A percentile compares a stretch with the other conserved stretches of the same genome.
phyloP scores from a whole-genome alignment of 768 basidiomycete genomes.

The Vararia minispora region DNA sequence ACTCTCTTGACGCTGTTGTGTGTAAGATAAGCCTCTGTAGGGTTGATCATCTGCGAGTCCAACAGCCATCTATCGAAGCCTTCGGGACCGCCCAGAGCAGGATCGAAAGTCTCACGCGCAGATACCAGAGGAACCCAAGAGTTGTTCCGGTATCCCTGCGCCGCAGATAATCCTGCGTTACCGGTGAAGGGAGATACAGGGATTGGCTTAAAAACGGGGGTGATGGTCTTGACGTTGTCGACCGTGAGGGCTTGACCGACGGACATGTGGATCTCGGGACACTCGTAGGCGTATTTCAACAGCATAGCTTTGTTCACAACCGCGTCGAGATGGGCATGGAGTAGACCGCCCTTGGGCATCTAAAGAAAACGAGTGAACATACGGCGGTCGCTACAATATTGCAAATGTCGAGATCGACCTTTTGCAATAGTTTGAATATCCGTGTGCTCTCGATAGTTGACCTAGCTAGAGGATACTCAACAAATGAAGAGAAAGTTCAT shows the following conservation, averaged over 20 bases:
- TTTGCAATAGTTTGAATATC: constrained; percentile 49
- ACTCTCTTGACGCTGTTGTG: constrained; percentile 65
- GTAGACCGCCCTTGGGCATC: constrained; percentile 76
- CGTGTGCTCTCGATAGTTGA: constrained; percentile 42
- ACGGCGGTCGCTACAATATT: background rate
- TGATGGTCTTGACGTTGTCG: constrained; percentile 27
- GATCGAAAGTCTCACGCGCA: constrained; percentile 43
- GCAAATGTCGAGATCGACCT: constrained; percentile 28
- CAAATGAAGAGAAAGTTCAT: background rate
- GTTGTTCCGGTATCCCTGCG: constrained; percentile 28
- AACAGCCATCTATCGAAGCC: constrained; percentile 64
- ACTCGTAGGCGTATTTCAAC: constrained; percentile 40
- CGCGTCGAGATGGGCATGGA: constrained; percentile 70
- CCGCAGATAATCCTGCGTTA: constrained; percentile 33
- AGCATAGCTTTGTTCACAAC: constrained; percentile 47
- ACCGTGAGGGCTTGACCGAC: constrained; percentile 28
- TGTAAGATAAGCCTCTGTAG: constrained; percentile 59
- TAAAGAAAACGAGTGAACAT: constrained; percentile 15
- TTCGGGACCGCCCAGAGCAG: constrained; percentile 42
- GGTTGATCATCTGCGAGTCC: constrained; percentile 52
- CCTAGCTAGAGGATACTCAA: constrained; percentile 7
- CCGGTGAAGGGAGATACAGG: no score
- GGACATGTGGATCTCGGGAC: constrained; percentile 53
- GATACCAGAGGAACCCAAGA: constrained; percentile 44
- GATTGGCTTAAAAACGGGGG: constrained; percentile 45